Evolutionary conservation across 2,329 filamentous ascomycete genomes (phyloP), one percentile per base, ranked within the genome.

Genomic region (Parastagonospora nodorum): DNA sequence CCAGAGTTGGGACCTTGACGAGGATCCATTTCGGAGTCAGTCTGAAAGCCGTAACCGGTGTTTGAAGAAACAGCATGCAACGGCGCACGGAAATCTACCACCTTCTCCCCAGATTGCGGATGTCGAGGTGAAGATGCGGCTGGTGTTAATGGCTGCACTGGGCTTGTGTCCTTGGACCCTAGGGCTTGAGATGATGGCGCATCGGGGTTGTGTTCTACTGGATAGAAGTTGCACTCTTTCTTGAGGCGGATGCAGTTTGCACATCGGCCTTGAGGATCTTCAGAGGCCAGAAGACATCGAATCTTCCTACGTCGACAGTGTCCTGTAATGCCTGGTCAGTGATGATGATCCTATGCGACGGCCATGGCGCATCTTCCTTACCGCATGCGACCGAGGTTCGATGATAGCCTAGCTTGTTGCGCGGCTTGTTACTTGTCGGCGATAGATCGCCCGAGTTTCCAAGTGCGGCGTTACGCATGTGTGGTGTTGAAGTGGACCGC

Each of bases 351-450:
- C 12, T 39, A 19, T 46, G 14, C 12, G 12, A 31, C 32, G 12
- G 33, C 32, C 24, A 15, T n/a, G 27, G 16, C 39, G 19, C 37
- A 28, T 28, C 10, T 51, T 50, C 86, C 92, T 84, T 83, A 97
- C 93, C 89, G 79, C 93, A 97, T 63, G 93, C 94, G 64, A 97
- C 90, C 38, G 92, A 95, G 31, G 92, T 96, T 68, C 93, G 86
- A 77, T 97, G 93, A 72, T 97, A 97, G 33, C 93, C 93, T 54
- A 97, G 82, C 76, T 96, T 97, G 74, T 96, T 97, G 69, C 92
- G 86, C 69, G 86, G 84, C 71, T 88, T 89, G 63, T 88, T 84
- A 31, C 83, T 80, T 37, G 73, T 75, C 44, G 78, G 76, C 54
- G 77, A 78, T 57, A 80, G 66, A 32, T 75, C 75, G 63, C 72